Percentiles rank a stretch among this genome's conserved stretches.
Evolutionary conservation across 352 stramenopile species (phyloP).

Genomic region (Phytophthora tubulina): DNA sequence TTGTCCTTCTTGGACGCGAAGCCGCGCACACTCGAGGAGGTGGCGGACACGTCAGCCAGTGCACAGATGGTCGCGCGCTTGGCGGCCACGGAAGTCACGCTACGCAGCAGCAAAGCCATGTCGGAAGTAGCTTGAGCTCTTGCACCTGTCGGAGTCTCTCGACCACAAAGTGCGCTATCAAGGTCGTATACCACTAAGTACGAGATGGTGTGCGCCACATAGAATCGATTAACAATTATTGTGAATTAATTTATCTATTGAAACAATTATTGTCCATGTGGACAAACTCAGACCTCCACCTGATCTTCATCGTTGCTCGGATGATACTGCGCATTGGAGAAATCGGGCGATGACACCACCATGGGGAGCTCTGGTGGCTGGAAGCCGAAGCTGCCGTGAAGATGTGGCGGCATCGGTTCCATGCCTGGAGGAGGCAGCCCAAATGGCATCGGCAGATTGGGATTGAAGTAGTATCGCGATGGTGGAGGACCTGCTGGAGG

Average conservation of each 20-base stretch:
- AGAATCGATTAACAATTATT: slow-evolving; percentile 8
- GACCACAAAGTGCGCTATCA: slow-evolving; percentile 32
- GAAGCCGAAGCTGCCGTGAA: slow-evolving; percentile 29
- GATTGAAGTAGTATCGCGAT: slow-evolving; percentile 68
- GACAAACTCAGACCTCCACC: slow-evolving; percentile 20
- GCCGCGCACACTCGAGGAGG: slow-evolving; percentile 33
- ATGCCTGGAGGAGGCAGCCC: slow-evolving; percentile 17
- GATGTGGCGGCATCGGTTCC: slow-evolving; percentile 13
- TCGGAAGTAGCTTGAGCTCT: slow-evolving; percentile 24
- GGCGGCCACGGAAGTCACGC: slow-evolving; percentile 38
- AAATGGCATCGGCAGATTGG: slow-evolving; percentile 20
- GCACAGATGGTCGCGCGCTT: slow-evolving; percentile 34
- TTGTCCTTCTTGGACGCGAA: slow-evolving; percentile 70
- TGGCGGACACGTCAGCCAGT: slow-evolving; percentile 16
- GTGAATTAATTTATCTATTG: slow-evolving; percentile 12
- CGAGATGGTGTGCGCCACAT: slow-evolving; percentile 19
- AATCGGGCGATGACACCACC: slow-evolving; percentile 51
- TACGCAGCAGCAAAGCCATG: slow-evolving; percentile 45
- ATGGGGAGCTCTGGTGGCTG: slow-evolving; percentile 24
- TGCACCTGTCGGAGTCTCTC: slow-evolving; percentile 24
- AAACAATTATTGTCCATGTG: neutral
- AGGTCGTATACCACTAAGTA: slow-evolving; percentile 22
- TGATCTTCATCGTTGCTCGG: slow-evolving; percentile 24
- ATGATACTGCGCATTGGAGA: slow-evolving; percentile 35
- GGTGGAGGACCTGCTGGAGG: slow-evolving; percentile 18